These are phyloP conservation scores for Boletus vinaceobasis DNA, from an alignment of 768 basidiomycete species.

Conservation along the genomic window DNA sequence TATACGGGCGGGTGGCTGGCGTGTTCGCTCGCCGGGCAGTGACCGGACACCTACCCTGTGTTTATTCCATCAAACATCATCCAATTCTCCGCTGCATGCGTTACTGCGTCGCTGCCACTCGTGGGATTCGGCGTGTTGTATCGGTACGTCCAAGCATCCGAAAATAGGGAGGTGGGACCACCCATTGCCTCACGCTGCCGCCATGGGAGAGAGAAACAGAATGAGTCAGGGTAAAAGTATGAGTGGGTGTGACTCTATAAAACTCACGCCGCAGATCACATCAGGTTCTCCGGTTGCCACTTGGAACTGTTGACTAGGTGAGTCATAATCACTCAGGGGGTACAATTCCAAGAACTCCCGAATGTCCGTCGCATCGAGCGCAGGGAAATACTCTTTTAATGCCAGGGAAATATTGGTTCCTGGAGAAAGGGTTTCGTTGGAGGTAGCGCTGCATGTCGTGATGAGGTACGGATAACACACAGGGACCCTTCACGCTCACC, in stretches of 20 bases:
- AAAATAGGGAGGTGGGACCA: conserved; percentile 33
- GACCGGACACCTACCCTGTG: conserved; percentile 45
- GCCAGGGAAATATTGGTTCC: conserved; percentile 35
- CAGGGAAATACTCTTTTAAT: conserved; percentile 43
- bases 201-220: neutral
- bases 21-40: neutral
- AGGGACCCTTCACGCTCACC: conserved; percentile 36
- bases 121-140: conserved; percentile 58
- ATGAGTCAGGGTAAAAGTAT: neutral
- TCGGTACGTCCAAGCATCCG: conserved; percentile 39
- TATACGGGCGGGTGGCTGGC: neutral
- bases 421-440: conserved; percentile 55
- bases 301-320: conserved; percentile 39
- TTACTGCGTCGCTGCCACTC: conserved; percentile 32
- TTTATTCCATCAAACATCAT: conserved; percentile 64
- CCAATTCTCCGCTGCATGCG: conserved; percentile 61
- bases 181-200: conserved; percentile 46
- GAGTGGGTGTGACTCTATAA: neutral
- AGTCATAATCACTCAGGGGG: conserved; percentile 42
- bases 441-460: conserved; percentile 42
- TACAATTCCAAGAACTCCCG: conserved; percentile 40
- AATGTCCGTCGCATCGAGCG: conserved; percentile 39
- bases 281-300: conserved; percentile 49
- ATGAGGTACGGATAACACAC: neutral
- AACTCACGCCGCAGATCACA: conserved; percentile 52